Percentiles rank a stretch among this genome's conserved stretches.
Evolutionary conservation across 169 alveolate species (phyloP).

Genomic region (Plasmodium vinckei): DNA sequence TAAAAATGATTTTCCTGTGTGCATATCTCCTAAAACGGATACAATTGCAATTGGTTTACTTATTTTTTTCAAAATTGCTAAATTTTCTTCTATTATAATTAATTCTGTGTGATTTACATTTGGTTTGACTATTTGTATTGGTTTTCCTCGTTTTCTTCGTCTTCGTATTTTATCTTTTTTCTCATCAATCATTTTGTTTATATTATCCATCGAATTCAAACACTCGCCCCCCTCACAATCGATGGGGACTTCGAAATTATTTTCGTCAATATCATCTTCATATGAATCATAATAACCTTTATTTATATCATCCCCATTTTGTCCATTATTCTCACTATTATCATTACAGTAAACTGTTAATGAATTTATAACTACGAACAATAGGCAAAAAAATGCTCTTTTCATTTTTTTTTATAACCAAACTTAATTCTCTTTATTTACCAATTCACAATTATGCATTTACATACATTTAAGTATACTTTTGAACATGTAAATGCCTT

Average conservation of each 20-base stretch:
- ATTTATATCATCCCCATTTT: not conserved
- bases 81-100: constrained; percentile 78
- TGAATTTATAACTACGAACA: constrained; percentile 25
- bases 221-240: constrained; percentile 54
- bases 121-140: constrained; percentile 84
- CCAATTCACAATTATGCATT: constrained; percentile 4
- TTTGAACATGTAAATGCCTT: not conserved
- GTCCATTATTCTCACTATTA: not conserved
- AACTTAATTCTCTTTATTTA: constrained; percentile 1
- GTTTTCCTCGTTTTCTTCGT: constrained; percentile 71
- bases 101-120: constrained; percentile 82
- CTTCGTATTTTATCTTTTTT: constrained; percentile 46
- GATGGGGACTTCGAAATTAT: constrained; percentile 58
- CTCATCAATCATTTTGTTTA: constrained; percentile 63
- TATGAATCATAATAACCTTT: constrained; percentile 13
- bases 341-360: constrained; percentile 28
- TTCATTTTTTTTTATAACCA: constrained; percentile 36
- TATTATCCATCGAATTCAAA: constrained; percentile 35
- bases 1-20: constrained; percentile 86
- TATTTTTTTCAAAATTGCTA: constrained; percentile 75
- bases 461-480: not conserved
- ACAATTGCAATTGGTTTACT: constrained; percentile 87
- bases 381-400: constrained; percentile 32
- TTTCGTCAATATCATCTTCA: constrained; percentile 40
- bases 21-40: constrained; percentile 86